phyloP scores from a whole-genome alignment of 495 filamentous ascomycete genomes.

The Penicillium salamii region DNA sequence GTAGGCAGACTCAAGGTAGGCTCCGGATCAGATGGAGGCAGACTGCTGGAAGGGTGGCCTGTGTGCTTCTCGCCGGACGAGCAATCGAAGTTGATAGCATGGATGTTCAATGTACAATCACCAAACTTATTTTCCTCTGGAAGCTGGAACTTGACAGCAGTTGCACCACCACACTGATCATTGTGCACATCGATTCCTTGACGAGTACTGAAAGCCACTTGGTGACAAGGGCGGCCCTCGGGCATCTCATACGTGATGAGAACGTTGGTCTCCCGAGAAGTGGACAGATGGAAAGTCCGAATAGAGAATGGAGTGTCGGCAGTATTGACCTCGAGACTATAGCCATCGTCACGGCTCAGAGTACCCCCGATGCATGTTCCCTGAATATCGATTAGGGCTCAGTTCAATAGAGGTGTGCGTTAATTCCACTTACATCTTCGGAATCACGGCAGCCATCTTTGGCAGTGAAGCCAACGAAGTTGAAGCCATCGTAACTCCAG shows the following conservation, averaged over 20 bases:
- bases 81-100: constrained; percentile 79
- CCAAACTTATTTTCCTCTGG: constrained; percentile 52
- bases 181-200: constrained; percentile 69
- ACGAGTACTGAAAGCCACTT: constrained; percentile 60
- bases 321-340: constrained; percentile 44
- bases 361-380: constrained; percentile 66
- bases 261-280: constrained; percentile 69
- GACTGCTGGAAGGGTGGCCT: neutral
- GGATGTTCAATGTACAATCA: constrained; percentile 68
- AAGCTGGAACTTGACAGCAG: constrained; percentile 69
- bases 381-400: constrained; percentile 19
- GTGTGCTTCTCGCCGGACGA: constrained; percentile 37
- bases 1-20: neutral
- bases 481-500: constrained; percentile 62
- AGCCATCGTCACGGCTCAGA: constrained; percentile 39
- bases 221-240: constrained; percentile 73
- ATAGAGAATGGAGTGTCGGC: constrained; percentile 69
- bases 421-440: constrained; percentile 36
- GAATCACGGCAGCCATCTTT: constrained; percentile 46
- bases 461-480: constrained; percentile 69
- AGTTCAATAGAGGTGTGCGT: neutral
- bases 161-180: constrained; percentile 87
- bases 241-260: constrained; percentile 82
- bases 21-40: constrained; percentile 10
- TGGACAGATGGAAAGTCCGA: constrained; percentile 63